phyloP scores from a whole-genome alignment of 257 asterid genomes.

The Salvia miltiorrhiza region DNA sequence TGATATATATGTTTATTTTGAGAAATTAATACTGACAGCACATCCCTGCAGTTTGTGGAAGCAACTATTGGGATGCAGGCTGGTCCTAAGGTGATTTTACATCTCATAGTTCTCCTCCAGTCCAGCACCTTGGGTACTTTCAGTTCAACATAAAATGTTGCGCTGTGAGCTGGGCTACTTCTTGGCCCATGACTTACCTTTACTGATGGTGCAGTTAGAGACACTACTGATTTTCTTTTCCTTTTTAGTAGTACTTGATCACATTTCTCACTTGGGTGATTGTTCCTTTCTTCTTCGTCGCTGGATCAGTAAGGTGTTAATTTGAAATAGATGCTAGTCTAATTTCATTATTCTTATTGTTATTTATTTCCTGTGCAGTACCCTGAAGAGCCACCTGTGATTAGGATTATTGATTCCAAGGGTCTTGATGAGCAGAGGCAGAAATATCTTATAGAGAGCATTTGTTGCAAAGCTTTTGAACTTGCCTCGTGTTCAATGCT shows the following conservation, averaged over 20 bases:
- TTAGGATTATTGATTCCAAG: slow-evolving; percentile 69
- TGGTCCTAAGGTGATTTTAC: slow-evolving; percentile 52
- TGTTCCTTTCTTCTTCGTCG: background rate
- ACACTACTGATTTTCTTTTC: slow-evolving; percentile 2
- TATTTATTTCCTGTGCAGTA: slow-evolving; percentile 48
- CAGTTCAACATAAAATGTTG: background rate
- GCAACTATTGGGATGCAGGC: slow-evolving; percentile 72
- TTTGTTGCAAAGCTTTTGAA: slow-evolving; percentile 53
- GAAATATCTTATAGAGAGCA: slow-evolving; percentile 47
- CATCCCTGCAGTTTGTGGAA: slow-evolving; percentile 76
- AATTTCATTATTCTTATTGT: background rate
- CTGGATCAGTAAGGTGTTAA: background rate
- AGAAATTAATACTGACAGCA: background rate
- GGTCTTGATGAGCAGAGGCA: slow-evolving; percentile 86
- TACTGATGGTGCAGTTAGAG: background rate
- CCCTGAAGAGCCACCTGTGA: slow-evolving; percentile 77
- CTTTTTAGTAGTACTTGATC: background rate
- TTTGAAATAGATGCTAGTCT: background rate
- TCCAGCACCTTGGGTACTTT: background rate
- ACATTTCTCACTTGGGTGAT: background rate
- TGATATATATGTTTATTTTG: background rate
- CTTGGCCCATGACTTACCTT: slow-evolving; percentile 1
- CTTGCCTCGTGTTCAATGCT: slow-evolving; percentile 81
- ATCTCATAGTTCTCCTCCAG: background rate
- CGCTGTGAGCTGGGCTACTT: background rate